Base-by-base conservation (phyloP, 345 rosid genomes). In the Trapa incisa region DNA sequence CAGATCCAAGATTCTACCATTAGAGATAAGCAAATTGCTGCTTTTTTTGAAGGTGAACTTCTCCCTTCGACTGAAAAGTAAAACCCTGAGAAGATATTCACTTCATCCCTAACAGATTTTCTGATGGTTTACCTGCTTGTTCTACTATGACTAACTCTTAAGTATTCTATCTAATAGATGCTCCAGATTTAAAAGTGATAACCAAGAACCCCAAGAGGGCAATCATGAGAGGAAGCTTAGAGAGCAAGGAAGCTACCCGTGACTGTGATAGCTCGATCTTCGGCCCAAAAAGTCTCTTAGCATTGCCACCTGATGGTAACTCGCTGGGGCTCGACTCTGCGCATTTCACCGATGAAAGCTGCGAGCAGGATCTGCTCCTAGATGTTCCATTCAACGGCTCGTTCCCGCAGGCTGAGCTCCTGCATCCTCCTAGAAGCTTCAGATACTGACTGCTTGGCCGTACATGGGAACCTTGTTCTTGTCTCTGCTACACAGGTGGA, bases 301-400 rank as follows among this genome's bases (percentile, higher is more conserved):
- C 91, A 35, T 71, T 85, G 82, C 92, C 95, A 70, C 74, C 82
- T 45, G 91, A 85, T 71, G 77, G 87, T 61, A 76, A 85, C 78
- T 78, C 92, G 67, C 75, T 81, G 60, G 70, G 69, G 83, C 79
- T 86, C 66, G 91, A 88, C 77, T 80, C 87, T 54, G 76, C 77
- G 47, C 77, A 77, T 75, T 86, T 76, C 65, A 79, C 76, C 2
- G 83, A 84, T 72, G 91, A 83, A 68, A 83, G 74, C 71, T 85
- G 84, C n/a, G 88, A 88, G 68, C 95, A 91, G 70, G 96, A 89
- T 71, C 82, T 94, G 75, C 92, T 93, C 71, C 69, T 92, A 68
- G 91, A 92, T n/a, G 84, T 92, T 75, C 96, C 98, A 42, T 84
- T 85, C 72, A 85, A 85, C 22, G 75, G 87, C 68, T 92, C 87